Evolutionary conservation across 768 basidiomycete genomes (phyloP), one percentile per base, ranked within the genome.

Genomic region (Suillus brevipes): DNA sequence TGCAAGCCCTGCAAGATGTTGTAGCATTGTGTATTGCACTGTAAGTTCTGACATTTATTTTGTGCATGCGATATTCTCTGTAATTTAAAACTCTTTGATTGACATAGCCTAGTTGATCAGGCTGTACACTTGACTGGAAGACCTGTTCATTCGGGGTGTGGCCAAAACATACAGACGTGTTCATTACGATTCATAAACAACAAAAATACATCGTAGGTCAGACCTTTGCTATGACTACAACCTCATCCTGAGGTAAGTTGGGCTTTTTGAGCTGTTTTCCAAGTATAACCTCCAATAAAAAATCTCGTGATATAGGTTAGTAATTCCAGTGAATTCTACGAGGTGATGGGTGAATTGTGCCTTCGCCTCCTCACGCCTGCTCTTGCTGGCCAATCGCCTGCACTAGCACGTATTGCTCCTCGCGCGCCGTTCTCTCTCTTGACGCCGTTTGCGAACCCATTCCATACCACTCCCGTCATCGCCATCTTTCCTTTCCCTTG

Each of bases 401-500:
- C 20, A 34, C 31, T 55, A 34, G 20, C 53, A 36, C 3, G 53
- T 20, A 34, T 36, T 55, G 34, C 34, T 34, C 25, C 66, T 74
- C 34, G 68, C 69, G 62, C 72, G 74, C 66, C 81, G 82, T 69
- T 86, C 84, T 63, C 76, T 75, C 77, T 91, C 87, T 62, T 88
- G 88, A 68, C 85, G 78, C 49, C 94, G 75, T 67, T 76, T 79
- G 78, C 83, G 86, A 37, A 95, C 83, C 94, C 94, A 96, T 0
- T 82, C 87, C 87, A 95, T 89, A 10, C 94, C 94, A 74, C 90
- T 90, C 3, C 92, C 92, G 69, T 95, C 94, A 65, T 94, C 91
- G 0, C 84, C 12, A 72, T 42, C 68, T 61, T 65, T 74, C 66
- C 78, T 77, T 71, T 64, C 73, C 62, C 34, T 55, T 13, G 50